Evolutionary conservation across 1,139 yeast genomes (phyloP), one percentile per base, ranked within the genome.

Genomic region (Geotrichum candidum): DNA sequence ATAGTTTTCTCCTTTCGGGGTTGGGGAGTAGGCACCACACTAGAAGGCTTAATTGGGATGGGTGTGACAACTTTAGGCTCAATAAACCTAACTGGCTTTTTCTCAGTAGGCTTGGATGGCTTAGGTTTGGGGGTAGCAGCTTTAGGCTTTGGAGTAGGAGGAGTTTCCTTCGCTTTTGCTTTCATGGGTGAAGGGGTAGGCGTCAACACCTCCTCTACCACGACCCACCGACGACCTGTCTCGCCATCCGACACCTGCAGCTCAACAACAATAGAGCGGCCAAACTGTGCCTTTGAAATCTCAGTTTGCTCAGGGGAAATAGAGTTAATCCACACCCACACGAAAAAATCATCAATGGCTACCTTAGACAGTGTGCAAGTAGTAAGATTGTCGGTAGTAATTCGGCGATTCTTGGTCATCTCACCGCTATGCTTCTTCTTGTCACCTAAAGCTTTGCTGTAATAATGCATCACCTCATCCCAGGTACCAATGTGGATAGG

Each of bases 271-370:
- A 90, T 78, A 0, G 96, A 85, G 64, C 95, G 81, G 6, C 97
- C 97, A 77, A 90, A 90, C 1, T 86, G 74, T 41, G 82, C 81
- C 72, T 88, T 88, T 67, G 86, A 83, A 38, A 77, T 75, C 51
- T 81, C 78, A 0, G 91, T 84, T 71, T 89, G 90, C 69, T 90
- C 97, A 53, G 85, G 82, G 0, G 90, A 90, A 33, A 90, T 73
- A 1, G 91, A 82, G 2, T 91, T 85, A 68, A 90, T 77, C 97
- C 97, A 90, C 0, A 96, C 84, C 96, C 96, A 90, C 35, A 90
- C 88, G 69, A 87, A 90, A 71, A 88, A 90, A 71, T 90, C 97
- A 73, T 89, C 96, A 41, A 90, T 83, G 1, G 90, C 81, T 0
- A 88, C 87, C 65, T 88, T 82, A 22, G 83, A 76, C 18, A 87